Percentiles rank a stretch among this genome's conserved stretches.
phyloP scores from a whole-genome alignment of 306 rosid species.

The Clitoria ternatea region DNA sequence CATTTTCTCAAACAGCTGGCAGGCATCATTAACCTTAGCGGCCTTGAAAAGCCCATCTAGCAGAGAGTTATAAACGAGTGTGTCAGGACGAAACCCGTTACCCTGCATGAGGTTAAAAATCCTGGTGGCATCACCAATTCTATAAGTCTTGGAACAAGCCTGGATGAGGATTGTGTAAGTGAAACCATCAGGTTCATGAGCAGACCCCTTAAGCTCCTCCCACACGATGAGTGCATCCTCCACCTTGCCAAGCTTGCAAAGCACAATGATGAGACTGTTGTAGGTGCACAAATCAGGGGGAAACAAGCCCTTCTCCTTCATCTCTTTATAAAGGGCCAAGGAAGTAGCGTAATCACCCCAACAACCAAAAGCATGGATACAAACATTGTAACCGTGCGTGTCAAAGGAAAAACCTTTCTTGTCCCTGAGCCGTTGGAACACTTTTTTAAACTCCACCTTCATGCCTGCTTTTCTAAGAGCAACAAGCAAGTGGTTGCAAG shows the following conservation, averaged over 20 bases:
- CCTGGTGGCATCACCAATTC: slow-evolving; percentile 52
- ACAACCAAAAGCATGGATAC: slow-evolving; percentile 77
- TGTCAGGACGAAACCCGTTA: slow-evolving; percentile 49
- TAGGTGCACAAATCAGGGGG: slow-evolving; percentile 79
- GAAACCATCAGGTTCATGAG: slow-evolving; percentile 65
- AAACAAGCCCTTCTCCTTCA: slow-evolving; percentile 45
- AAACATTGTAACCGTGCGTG: slow-evolving; percentile 58
- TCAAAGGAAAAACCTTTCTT: slow-evolving; percentile 46
- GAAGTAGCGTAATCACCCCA: slow-evolving; percentile 78
- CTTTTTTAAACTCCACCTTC: slow-evolving; percentile 53
- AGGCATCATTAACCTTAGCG: slow-evolving; percentile 57
- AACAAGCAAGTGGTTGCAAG: slow-evolving; percentile 59
- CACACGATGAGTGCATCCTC: slow-evolving; percentile 63
- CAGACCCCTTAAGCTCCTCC: slow-evolving; percentile 72
- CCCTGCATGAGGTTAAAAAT: slow-evolving; percentile 65
- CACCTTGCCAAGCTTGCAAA: slow-evolving; percentile 70
- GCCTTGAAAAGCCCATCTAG: slow-evolving; percentile 76
- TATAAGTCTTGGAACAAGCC: slow-evolving; percentile 62
- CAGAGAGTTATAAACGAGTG: slow-evolving; percentile 65
- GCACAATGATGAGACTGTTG: slow-evolving; percentile 61
- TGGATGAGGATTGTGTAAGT: slow-evolving; percentile 65
- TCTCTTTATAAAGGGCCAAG: slow-evolving; percentile 55
- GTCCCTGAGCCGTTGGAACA: slow-evolving; percentile 49
- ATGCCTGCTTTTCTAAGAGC: slow-evolving; percentile 60
- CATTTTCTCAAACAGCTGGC: slow-evolving; percentile 87